Conservation (phyloP, 805 yeast species). For the Phaffomyces opuntiae region DNA sequence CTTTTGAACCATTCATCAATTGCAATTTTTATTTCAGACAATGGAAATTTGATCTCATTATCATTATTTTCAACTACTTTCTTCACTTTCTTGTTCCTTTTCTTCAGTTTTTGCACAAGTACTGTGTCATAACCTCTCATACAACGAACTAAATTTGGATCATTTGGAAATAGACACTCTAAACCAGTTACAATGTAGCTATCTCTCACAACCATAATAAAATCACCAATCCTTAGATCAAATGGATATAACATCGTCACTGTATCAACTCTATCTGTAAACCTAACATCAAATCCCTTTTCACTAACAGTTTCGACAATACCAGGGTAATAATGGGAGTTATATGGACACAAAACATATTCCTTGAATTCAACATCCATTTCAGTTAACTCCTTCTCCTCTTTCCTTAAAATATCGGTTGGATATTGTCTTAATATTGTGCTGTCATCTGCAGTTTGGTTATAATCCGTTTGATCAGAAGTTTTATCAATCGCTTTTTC, state of each 20-base stretch:
- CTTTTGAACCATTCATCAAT: slow-evolving; percentile 29
- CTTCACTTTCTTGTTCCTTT: slow-evolving; percentile 6
- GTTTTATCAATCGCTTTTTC: no score
- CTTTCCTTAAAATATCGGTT: slow-evolving; percentile 2
- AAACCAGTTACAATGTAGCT: slow-evolving; percentile 43
- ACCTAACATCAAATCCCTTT: slow-evolving; percentile 28
- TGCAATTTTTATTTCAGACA: slow-evolving; percentile 27
- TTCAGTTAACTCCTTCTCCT: slow-evolving; percentile 15
- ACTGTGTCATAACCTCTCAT: slow-evolving; percentile 56
- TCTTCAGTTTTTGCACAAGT: slow-evolving; percentile 25
- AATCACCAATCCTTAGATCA: slow-evolving; percentile 54
- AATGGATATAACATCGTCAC: slow-evolving; percentile 29
- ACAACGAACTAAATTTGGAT: slow-evolving; percentile 35
- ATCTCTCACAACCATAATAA: slow-evolving; percentile 30
- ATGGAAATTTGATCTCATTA: slow-evolving; percentile 9
- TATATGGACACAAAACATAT: slow-evolving; percentile 50
- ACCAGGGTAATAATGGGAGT: slow-evolving; percentile 47
- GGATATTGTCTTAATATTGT: neutral
- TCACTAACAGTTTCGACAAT: slow-evolving; percentile 26
- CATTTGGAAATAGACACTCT: slow-evolving; percentile 16
- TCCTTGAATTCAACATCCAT: slow-evolving; percentile 25
- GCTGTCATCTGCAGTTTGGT: neutral
- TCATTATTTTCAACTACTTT: slow-evolving; percentile 11
- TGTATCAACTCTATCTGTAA: slow-evolving; percentile 29
- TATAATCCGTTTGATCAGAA: no score